Conservation (phyloP, 257 asterid genomes). For the Solanum corneliomulleri region DNA sequence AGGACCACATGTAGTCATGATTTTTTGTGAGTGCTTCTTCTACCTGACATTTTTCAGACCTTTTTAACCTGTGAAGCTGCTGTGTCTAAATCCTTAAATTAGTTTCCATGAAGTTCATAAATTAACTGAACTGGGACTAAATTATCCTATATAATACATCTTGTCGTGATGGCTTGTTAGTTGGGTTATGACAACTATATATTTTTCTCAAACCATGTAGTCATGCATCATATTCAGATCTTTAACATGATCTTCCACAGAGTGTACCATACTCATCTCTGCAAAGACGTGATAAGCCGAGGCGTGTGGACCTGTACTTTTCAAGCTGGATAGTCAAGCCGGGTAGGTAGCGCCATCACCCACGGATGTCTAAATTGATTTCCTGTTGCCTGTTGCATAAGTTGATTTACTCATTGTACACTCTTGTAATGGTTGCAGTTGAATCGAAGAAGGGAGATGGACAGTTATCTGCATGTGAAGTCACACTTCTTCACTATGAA, state of each 20-base stretch:
- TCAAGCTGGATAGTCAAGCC: constrained; percentile 91
- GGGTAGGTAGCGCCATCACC: constrained; percentile 12
- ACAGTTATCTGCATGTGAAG: constrained; percentile 74
- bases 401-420: neutral
- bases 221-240: neutral
- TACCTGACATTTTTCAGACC: neutral
- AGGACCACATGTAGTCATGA: neutral
- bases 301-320: constrained; percentile 81
- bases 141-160: neutral
- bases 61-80: neutral
- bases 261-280: constrained; percentile 64
- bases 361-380: neutral
- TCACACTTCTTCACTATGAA: constrained; percentile 67
- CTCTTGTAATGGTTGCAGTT: constrained; percentile 20
- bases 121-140: neutral
- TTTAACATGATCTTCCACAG: constrained; percentile 21
- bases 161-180: neutral
- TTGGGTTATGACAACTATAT: neutral
- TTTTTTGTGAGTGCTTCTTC: neutral
- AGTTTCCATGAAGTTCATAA: neutral
- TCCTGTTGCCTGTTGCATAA: neutral
- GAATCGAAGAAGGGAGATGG: constrained; percentile 76
- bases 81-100: neutral
- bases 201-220: neutral
- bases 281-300: constrained; percentile 75